Conservation (phyloP, 2,329 filamentous ascomycete species). For the Sclerotinia glacialis region DNA sequence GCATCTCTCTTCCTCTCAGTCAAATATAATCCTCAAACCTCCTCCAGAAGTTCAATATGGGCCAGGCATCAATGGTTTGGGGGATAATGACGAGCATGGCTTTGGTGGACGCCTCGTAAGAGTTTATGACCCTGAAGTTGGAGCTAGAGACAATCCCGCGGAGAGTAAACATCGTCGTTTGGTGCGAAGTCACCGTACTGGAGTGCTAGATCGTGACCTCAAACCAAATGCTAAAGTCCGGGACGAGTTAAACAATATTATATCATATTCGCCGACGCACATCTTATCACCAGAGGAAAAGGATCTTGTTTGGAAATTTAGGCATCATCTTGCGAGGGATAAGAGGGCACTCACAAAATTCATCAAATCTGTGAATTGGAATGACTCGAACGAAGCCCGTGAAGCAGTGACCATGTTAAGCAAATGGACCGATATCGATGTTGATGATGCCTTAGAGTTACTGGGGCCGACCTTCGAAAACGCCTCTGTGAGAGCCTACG, state of each 20-base stretch:
- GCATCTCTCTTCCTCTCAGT: conserved; percentile 60
- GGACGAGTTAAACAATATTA: conserved; percentile 86
- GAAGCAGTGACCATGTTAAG: conserved; percentile 87
- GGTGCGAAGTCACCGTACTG: conserved; percentile 84
- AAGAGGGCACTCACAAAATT: conserved; percentile 94
- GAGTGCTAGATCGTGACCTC: conserved; percentile 89
- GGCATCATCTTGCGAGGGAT: conserved; percentile 88
- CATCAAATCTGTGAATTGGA: conserved; percentile 96
- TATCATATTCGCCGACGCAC: conserved; percentile 90
- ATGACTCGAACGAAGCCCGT: conserved; percentile 76
- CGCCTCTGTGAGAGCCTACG: conserved; percentile 82
- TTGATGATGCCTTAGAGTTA: conserved; percentile 92
- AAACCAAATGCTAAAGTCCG: conserved; percentile 95
- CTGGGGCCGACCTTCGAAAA: conserved; percentile 92
- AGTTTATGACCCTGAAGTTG: conserved; percentile 92
- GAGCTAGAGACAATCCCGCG: conserved; percentile 84
- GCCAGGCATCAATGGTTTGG: conserved; percentile 76
- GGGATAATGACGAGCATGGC: conserved; percentile 47
- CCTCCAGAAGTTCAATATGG: conserved; percentile 87
- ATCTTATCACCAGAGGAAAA: conserved; percentile 86
- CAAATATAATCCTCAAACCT: conserved; percentile 70
- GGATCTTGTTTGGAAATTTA: conserved; percentile 95
- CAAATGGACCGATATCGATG: conserved; percentile 94
- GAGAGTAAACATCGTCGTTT: conserved; percentile 92
- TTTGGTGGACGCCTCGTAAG: conserved; percentile 65